Evolutionary conservation across 768 basidiomycete species (phyloP).

Genomic region (Hypsizygus marmoreus): DNA sequence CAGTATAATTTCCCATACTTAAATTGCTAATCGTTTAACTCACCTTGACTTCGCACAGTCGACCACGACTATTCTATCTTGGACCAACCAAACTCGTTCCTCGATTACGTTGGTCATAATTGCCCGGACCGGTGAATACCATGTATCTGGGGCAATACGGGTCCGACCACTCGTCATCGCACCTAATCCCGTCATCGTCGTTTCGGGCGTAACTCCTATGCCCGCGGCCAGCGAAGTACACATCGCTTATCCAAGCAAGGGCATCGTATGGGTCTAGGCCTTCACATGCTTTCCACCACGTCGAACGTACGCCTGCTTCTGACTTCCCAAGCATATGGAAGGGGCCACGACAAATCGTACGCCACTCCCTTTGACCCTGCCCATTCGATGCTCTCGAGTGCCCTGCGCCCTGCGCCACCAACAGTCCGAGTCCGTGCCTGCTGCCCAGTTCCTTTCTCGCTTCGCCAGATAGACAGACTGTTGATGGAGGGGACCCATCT

Average conservation of each 20-base stretch:
- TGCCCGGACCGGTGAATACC: no score
- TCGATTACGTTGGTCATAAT: background rate
- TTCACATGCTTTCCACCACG: background rate
- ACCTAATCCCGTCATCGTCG: no score
- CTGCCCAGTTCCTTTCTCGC: background rate
- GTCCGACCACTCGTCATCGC: no score
- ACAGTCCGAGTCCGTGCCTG: background rate
- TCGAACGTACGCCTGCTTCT: background rate
- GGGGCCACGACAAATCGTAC: background rate
- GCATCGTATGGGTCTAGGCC: background rate
- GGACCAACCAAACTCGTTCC: background rate
- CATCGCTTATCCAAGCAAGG: no score
- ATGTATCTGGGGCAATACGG: no score
- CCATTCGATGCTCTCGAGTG: no score
- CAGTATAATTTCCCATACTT: background rate
- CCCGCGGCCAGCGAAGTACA: no score
- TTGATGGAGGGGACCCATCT: background rate
- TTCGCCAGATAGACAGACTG: background rate
- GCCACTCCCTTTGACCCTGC: conserved; percentile 1
- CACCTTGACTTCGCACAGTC: background rate
- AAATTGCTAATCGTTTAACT: background rate
- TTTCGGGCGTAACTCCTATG: no score
- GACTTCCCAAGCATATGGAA: conserved; percentile 6
- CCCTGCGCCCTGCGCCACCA: background rate
- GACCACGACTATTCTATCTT: background rate